Base-by-base conservation (phyloP, 1,284 basidiomycete genomes). In the Athelia psychrophila region DNA sequence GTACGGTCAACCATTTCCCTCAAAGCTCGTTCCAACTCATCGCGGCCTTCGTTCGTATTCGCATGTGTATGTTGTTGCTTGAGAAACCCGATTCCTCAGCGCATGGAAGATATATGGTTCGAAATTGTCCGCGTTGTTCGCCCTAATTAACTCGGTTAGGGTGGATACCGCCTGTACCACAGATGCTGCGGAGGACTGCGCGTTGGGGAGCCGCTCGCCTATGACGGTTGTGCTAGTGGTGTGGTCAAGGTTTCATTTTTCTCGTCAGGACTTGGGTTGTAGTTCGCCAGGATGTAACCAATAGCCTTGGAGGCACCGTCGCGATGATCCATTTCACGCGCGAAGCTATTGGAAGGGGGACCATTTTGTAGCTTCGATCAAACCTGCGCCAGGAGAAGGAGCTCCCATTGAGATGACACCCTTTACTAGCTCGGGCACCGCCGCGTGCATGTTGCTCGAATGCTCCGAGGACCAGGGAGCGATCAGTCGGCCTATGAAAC, bases 71-170 rank as follows among this genome's bases (percentile, higher is more conserved):
- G 84, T 58, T 93, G 91, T 63, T 93, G 91, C 81, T 53, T 88
- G 85, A 57, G 97, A 94, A 25, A 98, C 79, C 46, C 93, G 83
- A 65, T 95, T 94, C 47, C 95, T 87, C 44, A 98, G 73, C 1
- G 93, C 95, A 66, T 98, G 94, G 73, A 98, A 97, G n/a, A 98
- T 80, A 68, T 96, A 97, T 16, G 95, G 96, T 72, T 99, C 97
- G 64, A 97, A 96, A 68, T 95, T 98, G 68, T 99, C 96, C 49
- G 95, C 96, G 70, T 99, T 99, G 72, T 99, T 99, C 69, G 98
- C 95, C 51, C 97, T 84, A 60, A 99, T 98, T 35, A 99, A 81
- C 68, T 99, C 97, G 61, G 98, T 91, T 57, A 98, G 80, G 61
- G 99, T 85, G 48, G 90, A 89, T 59, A 96, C 90, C 23, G 93